Base-by-base conservation (phyloP, 768 basidiomycete genomes). In the Russula sp. region DNA sequence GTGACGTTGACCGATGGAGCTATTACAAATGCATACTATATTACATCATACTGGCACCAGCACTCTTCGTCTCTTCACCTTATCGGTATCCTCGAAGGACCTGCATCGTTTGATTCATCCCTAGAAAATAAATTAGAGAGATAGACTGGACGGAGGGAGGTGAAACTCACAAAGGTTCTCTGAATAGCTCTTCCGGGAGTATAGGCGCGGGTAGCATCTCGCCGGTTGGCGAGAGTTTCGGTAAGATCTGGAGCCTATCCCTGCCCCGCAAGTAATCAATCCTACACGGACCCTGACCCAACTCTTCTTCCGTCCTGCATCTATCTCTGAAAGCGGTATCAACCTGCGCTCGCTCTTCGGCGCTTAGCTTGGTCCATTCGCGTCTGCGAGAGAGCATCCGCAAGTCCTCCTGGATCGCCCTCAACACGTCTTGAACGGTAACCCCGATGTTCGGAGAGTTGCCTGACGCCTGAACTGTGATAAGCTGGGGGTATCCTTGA, bases 1-100 rank as follows among this genome's bases (percentile, higher is more conserved):
- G n/a, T n/a, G n/a, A n/a, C n/a, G n/a, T n/a, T n/a, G n/a, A n/a
- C n/a, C n/a, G n/a, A n/a, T n/a, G n/a, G n/a, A n/a, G n/a, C n/a
- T n/a, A n/a, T n/a, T n/a, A n/a, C n/a, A n/a, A n/a, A n/a, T n/a
- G n/a, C n/a, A n/a, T n/a, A n/a, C n/a, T n/a, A n/a, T n/a, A n/a
- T n/a, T 34, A 34, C 34, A 28, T 11, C 2, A 30, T 30, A 30
- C 30, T 32, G 32, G 32, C 16, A 13, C 7, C 9, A 34, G 58
- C 16, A 9, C 32, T 36, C 32, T 24, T n/a, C n/a, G n/a, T 34
- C 40, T 34, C 32, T 59, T 59, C 36, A 65, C 54, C 55, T 42
- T 18, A 50, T 61, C 48, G 64, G 64, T 28, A 61, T 44, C 16
- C 59, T 61, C 36, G 64, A 65, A n/a, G 64, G 64, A 30, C 64